These are phyloP conservation scores for Nothophytophthora sp. DNA, from an alignment of 352 stramenopile genomes.

Conservation along the genomic window DNA sequence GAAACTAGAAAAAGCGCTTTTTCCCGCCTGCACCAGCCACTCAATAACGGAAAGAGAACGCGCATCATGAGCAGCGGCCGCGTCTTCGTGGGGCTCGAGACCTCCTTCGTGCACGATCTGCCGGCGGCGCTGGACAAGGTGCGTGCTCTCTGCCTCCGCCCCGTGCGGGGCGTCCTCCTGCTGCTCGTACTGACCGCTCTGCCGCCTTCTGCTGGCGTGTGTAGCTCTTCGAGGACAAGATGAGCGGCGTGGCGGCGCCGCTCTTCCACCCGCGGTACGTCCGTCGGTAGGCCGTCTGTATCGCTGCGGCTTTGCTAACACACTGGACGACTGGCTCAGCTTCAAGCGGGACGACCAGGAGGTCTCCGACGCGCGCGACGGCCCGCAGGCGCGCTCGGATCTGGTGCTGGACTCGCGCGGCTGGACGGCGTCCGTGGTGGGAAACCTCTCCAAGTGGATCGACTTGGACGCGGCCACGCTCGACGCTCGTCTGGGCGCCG, in stretches of 20 bases:
- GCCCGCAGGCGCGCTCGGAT: constrained; percentile 71
- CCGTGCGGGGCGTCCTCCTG: too few relatives aligned
- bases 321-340: constrained; percentile 14
- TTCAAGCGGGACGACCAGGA: constrained; percentile 70
- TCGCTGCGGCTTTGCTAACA: neutral
- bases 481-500: constrained; percentile 43
- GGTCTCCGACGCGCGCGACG: constrained; percentile 60
- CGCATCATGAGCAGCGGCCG: constrained; percentile 33
- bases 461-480: constrained; percentile 54
- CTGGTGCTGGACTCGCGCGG: constrained; percentile 82
- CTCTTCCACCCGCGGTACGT: constrained; percentile 82
- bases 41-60: constrained; percentile 2
- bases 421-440: constrained; percentile 85
- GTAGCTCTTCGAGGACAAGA: constrained; percentile 76
- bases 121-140: constrained; percentile 65
- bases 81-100: constrained; percentile 80
- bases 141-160: neutral
- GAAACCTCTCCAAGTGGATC: constrained; percentile 83
- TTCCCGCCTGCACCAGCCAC: constrained; percentile 1
- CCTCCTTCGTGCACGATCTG: constrained; percentile 71
- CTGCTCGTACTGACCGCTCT: too few relatives aligned
- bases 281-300: too few relatives aligned
- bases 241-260: constrained; percentile 74
- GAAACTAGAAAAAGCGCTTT: too few relatives aligned
- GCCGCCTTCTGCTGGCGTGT: neutral